phyloP scores from a whole-genome alignment of 2,329 filamentous ascomycete species.

The Gliomastix tumulicola region DNA sequence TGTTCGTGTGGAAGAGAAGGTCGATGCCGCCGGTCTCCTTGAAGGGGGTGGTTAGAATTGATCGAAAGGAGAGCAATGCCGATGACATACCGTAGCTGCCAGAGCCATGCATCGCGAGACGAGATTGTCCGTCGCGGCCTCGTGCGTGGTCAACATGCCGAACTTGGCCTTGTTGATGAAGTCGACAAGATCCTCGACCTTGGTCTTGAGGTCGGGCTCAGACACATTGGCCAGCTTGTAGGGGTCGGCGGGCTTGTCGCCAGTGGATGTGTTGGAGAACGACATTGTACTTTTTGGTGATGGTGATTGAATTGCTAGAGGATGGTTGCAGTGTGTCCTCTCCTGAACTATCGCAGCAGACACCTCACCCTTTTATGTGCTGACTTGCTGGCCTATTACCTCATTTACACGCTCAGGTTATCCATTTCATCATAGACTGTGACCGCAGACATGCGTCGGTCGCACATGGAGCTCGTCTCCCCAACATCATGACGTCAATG shows the following conservation, averaged over 20 bases:
- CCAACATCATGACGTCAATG: slow-evolving; percentile 2
- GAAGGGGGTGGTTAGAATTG: too few relatives aligned
- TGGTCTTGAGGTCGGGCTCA: slow-evolving; percentile 58
- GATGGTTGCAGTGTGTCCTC: not conserved
- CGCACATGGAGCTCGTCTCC: too few relatives aligned
- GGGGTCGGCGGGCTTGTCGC: slow-evolving; percentile 61
- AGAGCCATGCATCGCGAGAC: slow-evolving; percentile 83
- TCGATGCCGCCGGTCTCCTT: slow-evolving; percentile 75
- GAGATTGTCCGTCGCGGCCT: slow-evolving; percentile 56
- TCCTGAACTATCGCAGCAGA: too few relatives aligned
- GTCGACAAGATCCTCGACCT: slow-evolving; percentile 64
- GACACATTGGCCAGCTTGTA: slow-evolving; percentile 72
- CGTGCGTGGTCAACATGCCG: slow-evolving; percentile 81
- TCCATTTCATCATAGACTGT: slow-evolving; percentile 1
- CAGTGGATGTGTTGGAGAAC: slow-evolving; percentile 49
- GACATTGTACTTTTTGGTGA: too few relatives aligned
- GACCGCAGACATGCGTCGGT: too few relatives aligned
- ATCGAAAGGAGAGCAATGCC: too few relatives aligned
- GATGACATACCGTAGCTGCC: slow-evolving; percentile 67
- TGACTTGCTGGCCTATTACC: too few relatives aligned
- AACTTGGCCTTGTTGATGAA: slow-evolving; percentile 74
- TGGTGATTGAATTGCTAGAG: not conserved
- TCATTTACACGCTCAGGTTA: not conserved
- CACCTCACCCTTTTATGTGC: too few relatives aligned
- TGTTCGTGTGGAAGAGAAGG: slow-evolving; percentile 87